Percentiles rank a stretch among this genome's conserved stretches.
Evolutionary conservation across 345 rosid genomes (phyloP).

Genomic region (Erysimum cheiranthoides): DNA sequence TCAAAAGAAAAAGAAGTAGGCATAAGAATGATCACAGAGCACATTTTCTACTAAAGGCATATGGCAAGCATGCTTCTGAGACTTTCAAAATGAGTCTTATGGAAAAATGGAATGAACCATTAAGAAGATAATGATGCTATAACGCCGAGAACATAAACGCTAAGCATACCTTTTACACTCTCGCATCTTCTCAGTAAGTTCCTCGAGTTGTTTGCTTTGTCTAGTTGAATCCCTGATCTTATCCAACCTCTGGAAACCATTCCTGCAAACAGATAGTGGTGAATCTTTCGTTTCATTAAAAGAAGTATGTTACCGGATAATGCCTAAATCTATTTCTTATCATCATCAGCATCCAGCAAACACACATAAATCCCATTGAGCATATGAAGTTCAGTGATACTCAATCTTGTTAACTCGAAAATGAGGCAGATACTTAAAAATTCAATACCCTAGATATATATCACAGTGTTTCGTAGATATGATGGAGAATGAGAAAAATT

Average conservation of each 20-base stretch:
- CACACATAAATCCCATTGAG: not conserved
- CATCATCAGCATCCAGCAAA: constrained; percentile 17
- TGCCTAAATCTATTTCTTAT: not conserved
- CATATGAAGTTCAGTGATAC: constrained; percentile 5
- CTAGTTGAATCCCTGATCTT: constrained; percentile 90
- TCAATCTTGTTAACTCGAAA: not conserved
- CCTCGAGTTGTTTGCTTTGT: constrained; percentile 97
- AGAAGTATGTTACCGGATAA: not conserved
- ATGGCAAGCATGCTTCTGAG: not conserved
- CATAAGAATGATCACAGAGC: not conserved
- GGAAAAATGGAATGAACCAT: not conserved
- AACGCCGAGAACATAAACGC: not conserved
- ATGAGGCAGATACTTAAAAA: not conserved
- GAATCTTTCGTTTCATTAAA: not conserved
- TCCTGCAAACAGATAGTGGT: constrained; percentile 54
- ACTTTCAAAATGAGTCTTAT: not conserved
- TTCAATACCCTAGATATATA: not conserved
- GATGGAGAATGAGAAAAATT: not conserved
- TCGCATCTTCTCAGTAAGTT: constrained; percentile 93
- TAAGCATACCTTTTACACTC: constrained; percentile 84
- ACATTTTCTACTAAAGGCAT: constrained; percentile 3
- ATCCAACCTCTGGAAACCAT: constrained; percentile 98
- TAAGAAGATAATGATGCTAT: not conserved
- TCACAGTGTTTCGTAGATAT: not conserved
- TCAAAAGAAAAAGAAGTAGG: not conserved